Conservation (phyloP, 208 protist genomes). For the Leishmania guyanensis region DNA sequence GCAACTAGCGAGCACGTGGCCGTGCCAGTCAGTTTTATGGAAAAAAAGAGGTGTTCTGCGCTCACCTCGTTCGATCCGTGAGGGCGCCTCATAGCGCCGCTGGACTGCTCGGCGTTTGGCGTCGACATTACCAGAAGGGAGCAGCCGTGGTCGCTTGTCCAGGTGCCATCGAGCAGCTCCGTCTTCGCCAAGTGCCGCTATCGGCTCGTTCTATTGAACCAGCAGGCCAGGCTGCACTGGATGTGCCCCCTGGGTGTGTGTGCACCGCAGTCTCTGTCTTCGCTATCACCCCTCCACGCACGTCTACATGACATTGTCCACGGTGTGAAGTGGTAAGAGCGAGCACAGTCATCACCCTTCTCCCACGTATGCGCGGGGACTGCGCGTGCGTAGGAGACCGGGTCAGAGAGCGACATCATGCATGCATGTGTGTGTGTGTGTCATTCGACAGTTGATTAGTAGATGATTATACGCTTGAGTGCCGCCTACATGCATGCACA, state of each 20-base stretch:
- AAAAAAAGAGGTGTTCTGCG: too few relatives aligned
- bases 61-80: too few relatives aligned
- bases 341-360: neutral
- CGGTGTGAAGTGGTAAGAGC: neutral
- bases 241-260: neutral
- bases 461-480: slow-evolving; percentile 5
- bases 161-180: neutral
- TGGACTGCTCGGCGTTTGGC: neutral
- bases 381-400: too few relatives aligned
- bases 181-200: neutral
- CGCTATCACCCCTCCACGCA: neutral
- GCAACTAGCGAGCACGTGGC: neutral
- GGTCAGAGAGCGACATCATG: neutral
- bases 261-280: neutral
- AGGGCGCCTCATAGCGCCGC: neutral
- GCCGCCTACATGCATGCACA: neutral
- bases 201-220: neutral
- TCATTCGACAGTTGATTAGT: neutral
- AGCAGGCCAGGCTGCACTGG: neutral
- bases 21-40: neutral
- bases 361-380: neutral
- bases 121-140: neutral
- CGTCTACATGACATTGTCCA: too few relatives aligned
- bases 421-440: neutral
- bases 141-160: neutral